Base-by-base conservation (phyloP, 192 early-diverging fungal species). In the Funneliformis mosseae region DNA sequence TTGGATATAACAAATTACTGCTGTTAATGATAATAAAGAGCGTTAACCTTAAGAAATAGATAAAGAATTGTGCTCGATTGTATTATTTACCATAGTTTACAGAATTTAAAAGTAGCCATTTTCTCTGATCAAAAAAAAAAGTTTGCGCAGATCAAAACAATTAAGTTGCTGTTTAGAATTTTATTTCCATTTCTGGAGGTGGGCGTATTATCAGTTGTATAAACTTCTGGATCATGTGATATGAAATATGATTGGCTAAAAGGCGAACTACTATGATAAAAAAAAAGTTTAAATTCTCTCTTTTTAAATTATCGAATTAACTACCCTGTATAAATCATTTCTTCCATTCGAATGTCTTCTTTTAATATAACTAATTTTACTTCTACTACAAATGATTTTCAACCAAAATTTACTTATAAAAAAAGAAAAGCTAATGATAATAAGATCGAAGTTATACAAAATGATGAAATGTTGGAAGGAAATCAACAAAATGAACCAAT, bases 1-100 rank as follows among this genome's bases (percentile, higher is more conserved):
- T 87, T 69, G 94, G 94, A 81, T 95, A 94, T 78, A 95, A 87
- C 84, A 95, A 85, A 76, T 95, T 95, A 87, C 91, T 92, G 89
- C 94, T 91, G 74, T 70, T 38, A 39, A 41, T 8, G 33, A 39
- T 41, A 70, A 41, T 39, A 41, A 70, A 21, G 5, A 70, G 38
- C 4, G 18, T 5, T n/a, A 9, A 12, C 28, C 3, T 10, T 66
- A 28, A 8, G 21, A 28, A 66, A 10, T 66, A 12, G 55, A 21
- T 59, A 59, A 59, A 4, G 8, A 10, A 59, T 59, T 33, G 33
- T 33, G 33, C 3, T 33, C 33, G 33, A 33, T 33, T 33, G 3
- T 3, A 59, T 4, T 27, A 27, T 12, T 28, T 70, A 70, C 68
- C 68, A 70, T 70, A 43, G 68, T n/a, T 33, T 43, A 42, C 68